Conservation (phyloP, 352 stramenopile species). For the Pseudoperonospora humuli region DNA sequence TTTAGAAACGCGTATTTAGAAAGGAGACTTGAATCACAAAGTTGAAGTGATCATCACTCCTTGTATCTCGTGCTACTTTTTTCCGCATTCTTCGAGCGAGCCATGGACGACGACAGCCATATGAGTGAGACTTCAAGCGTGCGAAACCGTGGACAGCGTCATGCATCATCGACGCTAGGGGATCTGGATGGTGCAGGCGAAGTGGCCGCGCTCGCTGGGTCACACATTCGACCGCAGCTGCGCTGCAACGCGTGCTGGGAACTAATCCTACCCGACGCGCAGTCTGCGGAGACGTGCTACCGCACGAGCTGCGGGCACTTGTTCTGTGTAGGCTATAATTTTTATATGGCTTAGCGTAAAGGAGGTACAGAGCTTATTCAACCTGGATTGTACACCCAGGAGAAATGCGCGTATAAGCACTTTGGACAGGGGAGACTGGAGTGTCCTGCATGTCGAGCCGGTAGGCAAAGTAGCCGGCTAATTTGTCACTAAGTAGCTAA, state of each 20-base stretch:
- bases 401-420: slow-evolving; percentile 83
- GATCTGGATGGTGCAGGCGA: slow-evolving; percentile 42
- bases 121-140: slow-evolving; percentile 75
- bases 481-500: neutral
- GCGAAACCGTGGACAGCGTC: slow-evolving; percentile 30
- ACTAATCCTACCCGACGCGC: slow-evolving; percentile 42
- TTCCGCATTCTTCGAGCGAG: slow-evolving; percentile 15
- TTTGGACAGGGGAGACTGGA: slow-evolving; percentile 56
- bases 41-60: slow-evolving; percentile 55
- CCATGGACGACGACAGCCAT: slow-evolving; percentile 48
- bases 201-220: slow-evolving; percentile 2
- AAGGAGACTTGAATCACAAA: too few relatives aligned
- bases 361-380: neutral
- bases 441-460: slow-evolving; percentile 49
- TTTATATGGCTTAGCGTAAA: neutral
- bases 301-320: slow-evolving; percentile 68
- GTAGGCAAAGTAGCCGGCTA: slow-evolving; percentile 13
- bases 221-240: slow-evolving; percentile 49
- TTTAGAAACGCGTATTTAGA: too few relatives aligned
- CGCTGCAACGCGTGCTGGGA: slow-evolving; percentile 78
- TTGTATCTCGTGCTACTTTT: slow-evolving; percentile 2
- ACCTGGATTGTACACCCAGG: slow-evolving; percentile 29
- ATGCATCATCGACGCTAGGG: slow-evolving; percentile 18
- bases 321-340: slow-evolving; percentile 39
- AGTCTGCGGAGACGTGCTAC: slow-evolving; percentile 73